These are phyloP conservation scores for Brassica juncea DNA, from an alignment of 345 rosid species.

Conservation along the genomic window DNA sequence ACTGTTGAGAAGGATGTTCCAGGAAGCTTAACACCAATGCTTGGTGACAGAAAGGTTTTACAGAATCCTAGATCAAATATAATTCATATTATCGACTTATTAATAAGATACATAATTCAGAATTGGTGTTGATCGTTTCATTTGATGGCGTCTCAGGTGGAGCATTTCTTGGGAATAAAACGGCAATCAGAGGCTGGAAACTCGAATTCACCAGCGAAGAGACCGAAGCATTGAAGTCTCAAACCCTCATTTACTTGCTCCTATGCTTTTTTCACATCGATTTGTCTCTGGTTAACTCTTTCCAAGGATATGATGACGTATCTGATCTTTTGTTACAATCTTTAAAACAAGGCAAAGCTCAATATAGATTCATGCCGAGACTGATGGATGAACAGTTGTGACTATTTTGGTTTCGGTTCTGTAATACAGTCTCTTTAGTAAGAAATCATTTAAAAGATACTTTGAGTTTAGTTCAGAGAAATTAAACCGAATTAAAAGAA, in stretches of 20 bases:
- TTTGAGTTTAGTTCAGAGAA: neutral
- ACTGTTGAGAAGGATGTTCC: slow-evolving; percentile 86
- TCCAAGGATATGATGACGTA: slow-evolving; percentile 18
- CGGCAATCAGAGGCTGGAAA: slow-evolving; percentile 64
- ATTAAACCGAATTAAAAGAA: neutral
- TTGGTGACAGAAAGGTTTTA: slow-evolving; percentile 83
- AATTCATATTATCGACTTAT: neutral
- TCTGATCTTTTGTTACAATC: slow-evolving; percentile 15
- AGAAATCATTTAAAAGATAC: neutral
- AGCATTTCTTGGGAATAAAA: slow-evolving; percentile 93
- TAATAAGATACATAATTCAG: slow-evolving; percentile 1
- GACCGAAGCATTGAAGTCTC: slow-evolving; percentile 54
- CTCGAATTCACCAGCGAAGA: slow-evolving; percentile 51
- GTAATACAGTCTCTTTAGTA: neutral
- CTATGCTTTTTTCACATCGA: slow-evolving; percentile 18
- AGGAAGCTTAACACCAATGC: slow-evolving; percentile 91
- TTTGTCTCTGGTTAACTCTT: slow-evolving; percentile 15
- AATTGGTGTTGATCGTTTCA: slow-evolving; percentile 16
- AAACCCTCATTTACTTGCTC: slow-evolving; percentile 10
- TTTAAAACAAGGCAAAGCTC: slow-evolving; percentile 1
- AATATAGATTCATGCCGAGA: slow-evolving; percentile 14
- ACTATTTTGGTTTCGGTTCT: neutral
- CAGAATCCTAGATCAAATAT: neutral
- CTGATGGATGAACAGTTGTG: slow-evolving; percentile 13
- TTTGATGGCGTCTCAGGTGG: slow-evolving; percentile 57